Conservation (phyloP, 495 filamentous ascomycete genomes). For the Penicillium nucicola region DNA sequence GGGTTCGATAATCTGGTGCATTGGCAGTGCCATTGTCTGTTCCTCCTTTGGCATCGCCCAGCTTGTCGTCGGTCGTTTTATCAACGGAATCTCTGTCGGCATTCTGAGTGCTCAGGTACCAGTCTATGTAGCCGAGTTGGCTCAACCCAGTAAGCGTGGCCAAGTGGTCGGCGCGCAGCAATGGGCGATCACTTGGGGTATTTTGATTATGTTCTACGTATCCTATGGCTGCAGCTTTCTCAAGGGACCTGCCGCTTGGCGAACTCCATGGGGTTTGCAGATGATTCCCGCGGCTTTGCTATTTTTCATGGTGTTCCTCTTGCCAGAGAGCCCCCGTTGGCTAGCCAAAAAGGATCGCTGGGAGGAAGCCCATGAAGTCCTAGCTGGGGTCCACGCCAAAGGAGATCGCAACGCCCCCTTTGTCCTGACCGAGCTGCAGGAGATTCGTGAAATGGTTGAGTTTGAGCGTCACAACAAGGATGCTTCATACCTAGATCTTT, state of each 20-base stretch:
- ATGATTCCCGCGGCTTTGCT: slow-evolving; percentile 65
- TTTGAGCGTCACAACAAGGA: slow-evolving; percentile 63
- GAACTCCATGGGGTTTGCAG: slow-evolving; percentile 74
- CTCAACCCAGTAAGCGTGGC: slow-evolving; percentile 67
- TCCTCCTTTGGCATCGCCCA: slow-evolving; percentile 70
- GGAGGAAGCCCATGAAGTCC: slow-evolving; percentile 61
- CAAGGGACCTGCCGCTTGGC: slow-evolving; percentile 56
- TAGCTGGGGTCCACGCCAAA: slow-evolving; percentile 61
- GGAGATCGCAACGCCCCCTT: slow-evolving; percentile 58
- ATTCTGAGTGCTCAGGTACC: slow-evolving; percentile 76
- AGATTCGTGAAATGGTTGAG: slow-evolving; percentile 67
- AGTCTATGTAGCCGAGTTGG: slow-evolving; percentile 71
- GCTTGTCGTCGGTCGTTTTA: slow-evolving; percentile 67
- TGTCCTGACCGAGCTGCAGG: slow-evolving; percentile 61
- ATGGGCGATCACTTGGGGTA: slow-evolving; percentile 78
- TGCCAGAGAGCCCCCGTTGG: slow-evolving; percentile 76
- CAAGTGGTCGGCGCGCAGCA: slow-evolving; percentile 68
- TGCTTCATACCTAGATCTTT: slow-evolving; percentile 65
- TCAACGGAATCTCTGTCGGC: slow-evolving; percentile 72
- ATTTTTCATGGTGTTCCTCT: slow-evolving; percentile 55
- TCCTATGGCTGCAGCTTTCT: slow-evolving; percentile 56
- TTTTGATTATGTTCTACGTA: slow-evolving; percentile 68
- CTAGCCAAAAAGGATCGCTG: slow-evolving; percentile 67
- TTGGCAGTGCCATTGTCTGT: slow-evolving; percentile 65
- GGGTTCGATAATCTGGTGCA: slow-evolving; percentile 59